Percentiles rank a stretch among this genome's conserved stretches.
Evolutionary conservation across 495 filamentous ascomycete genomes (phyloP).

Genomic region (Penicillium daleae): DNA sequence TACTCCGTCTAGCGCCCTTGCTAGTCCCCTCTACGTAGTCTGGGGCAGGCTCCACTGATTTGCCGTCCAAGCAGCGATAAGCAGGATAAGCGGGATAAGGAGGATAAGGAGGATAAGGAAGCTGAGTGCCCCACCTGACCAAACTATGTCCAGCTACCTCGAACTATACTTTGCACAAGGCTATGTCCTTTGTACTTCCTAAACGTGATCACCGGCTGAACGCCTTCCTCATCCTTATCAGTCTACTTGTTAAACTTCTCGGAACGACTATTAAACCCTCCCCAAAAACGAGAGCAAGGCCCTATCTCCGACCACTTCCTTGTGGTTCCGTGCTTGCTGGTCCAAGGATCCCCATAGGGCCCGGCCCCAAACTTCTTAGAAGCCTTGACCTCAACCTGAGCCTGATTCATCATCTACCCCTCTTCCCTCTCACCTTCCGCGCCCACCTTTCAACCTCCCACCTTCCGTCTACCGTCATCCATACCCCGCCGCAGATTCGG

Average conservation of each 20-base stretch:
- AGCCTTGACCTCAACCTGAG: conserved; percentile 28
- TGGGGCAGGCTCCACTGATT: conserved; percentile 8
- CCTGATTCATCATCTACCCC: conserved; percentile 31
- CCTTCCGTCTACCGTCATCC: conserved; percentile 13
- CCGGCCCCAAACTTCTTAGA: conserved; percentile 2
- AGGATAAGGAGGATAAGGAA: background rate
- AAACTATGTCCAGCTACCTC: background rate
- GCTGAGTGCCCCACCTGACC: background rate
- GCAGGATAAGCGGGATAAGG: background rate
- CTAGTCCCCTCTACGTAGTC: too few relatives aligned
- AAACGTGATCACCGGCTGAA: background rate
- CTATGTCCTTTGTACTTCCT: background rate
- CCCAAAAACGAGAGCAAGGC: background rate
- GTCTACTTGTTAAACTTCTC: background rate
- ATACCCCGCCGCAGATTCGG: background rate
- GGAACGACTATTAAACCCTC: background rate
- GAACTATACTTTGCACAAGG: background rate
- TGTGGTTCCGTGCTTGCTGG: conserved; percentile 13
- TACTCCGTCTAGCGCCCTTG: too few relatives aligned
- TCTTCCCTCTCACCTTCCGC: conserved; percentile 25
- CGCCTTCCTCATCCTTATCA: too few relatives aligned
- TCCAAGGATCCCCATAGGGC: conserved; percentile 16
- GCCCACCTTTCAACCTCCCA: conserved; percentile 17
- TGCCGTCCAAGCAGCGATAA: background rate
- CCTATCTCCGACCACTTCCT: background rate